These are phyloP conservation scores for Thermothielavioides terrestris DNA, from an alignment of 495 filamentous ascomycete genomes.

Conservation along the genomic window DNA sequence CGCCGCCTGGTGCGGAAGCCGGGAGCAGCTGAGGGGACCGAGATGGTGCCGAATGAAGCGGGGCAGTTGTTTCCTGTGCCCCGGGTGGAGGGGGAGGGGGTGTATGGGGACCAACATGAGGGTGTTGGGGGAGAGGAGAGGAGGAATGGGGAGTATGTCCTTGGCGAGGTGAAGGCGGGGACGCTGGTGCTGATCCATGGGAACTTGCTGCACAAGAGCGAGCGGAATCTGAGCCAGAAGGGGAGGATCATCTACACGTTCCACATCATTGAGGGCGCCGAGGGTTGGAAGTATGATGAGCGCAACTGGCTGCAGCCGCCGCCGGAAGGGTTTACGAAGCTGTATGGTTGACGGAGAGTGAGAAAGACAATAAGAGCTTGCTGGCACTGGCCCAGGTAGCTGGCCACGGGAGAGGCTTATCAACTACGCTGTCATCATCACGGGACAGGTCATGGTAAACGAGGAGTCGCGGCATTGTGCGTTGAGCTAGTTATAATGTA, in stretches of 20 bases:
- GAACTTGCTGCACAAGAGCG: slow-evolving; percentile 92
- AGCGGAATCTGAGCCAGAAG: slow-evolving; percentile 73
- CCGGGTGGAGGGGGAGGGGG: too few species aligned
- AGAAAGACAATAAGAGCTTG: too few species aligned
- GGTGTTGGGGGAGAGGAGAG: slow-evolving; percentile 26
- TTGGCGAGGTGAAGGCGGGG: slow-evolving; percentile 77
- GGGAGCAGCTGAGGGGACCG: slow-evolving; percentile 31
- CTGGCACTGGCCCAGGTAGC: too few species aligned
- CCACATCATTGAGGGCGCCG: slow-evolving; percentile 80
- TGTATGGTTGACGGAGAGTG: slow-evolving; percentile 31
- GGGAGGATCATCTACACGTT: slow-evolving; percentile 96
- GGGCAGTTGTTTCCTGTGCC: slow-evolving; percentile 33
- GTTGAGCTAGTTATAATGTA: not conserved
- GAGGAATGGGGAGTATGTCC: slow-evolving; percentile 46
- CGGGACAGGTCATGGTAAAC: not conserved
- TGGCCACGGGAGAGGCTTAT: too few species aligned
- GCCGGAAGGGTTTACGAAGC: slow-evolving; percentile 61
- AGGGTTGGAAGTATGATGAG: slow-evolving; percentile 65
- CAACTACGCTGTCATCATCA: too few species aligned
- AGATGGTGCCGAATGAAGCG: slow-evolving; percentile 44
- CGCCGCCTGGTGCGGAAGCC: slow-evolving; percentile 64
- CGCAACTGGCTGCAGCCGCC: slow-evolving; percentile 90
- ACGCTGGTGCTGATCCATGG: slow-evolving; percentile 91
- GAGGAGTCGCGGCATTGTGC: not conserved
- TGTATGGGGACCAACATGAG: slow-evolving; percentile 29